These are phyloP conservation scores for Lolium multiflorum DNA, from an alignment of 176 grass and related monocot genomes.

Conservation along the genomic window DNA sequence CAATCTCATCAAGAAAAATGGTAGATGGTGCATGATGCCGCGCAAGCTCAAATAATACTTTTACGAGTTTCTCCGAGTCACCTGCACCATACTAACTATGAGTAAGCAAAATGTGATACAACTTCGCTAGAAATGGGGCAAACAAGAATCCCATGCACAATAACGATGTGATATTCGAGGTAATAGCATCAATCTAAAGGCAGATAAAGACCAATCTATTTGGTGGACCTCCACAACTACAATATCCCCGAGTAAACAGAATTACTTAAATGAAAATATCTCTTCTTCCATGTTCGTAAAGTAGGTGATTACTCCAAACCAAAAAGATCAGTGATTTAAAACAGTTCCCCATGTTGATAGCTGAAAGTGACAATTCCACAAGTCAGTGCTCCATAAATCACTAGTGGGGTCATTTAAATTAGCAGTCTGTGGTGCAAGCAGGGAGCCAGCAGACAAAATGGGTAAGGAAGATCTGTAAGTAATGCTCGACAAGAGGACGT, in stretches of 20 bases:
- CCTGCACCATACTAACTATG: conserved; percentile 55
- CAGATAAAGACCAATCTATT: not conserved
- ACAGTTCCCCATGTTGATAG: not conserved
- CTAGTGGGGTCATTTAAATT: not conserved
- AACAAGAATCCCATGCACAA: not conserved
- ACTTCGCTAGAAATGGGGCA: not conserved
- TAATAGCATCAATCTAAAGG: not conserved
- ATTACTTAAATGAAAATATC: conserved; percentile 19
- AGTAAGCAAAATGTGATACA: conserved; percentile 11
- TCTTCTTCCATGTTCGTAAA: not conserved
- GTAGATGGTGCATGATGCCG: conserved; percentile 97
- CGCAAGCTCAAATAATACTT: conserved; percentile 92
- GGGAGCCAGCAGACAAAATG: not conserved
- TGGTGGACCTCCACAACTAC: not conserved
- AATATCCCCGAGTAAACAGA: not conserved
- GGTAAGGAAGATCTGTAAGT: not conserved
- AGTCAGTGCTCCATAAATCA: conserved; percentile 14
- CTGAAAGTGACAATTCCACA: conserved; percentile 3
- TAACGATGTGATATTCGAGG: not conserved
- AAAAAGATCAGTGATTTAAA: conserved; percentile 7
- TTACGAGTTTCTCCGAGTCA: conserved; percentile 94
- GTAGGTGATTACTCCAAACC: conserved; percentile 3
- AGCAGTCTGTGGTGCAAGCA: not conserved
- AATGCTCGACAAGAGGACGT: conserved; percentile 9
- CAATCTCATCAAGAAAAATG: conserved; percentile 96